These are phyloP conservation scores for Scheffersomyces insectosa DNA, from an alignment of 1,139 yeast species.

Conservation along the genomic window DNA sequence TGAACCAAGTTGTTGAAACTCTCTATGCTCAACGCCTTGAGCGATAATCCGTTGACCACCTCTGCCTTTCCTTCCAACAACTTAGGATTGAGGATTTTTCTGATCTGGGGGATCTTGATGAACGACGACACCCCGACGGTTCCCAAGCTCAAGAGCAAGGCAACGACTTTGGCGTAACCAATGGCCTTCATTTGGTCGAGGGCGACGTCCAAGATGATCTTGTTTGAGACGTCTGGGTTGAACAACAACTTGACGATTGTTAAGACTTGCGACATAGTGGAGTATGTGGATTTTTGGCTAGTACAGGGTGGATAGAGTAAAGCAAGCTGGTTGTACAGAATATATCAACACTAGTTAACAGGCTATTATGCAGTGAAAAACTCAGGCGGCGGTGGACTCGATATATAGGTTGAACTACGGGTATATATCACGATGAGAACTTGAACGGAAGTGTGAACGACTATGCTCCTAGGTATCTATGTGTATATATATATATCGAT, in stretches of 20 bases:
- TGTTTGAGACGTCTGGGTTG: constrained; percentile 44
- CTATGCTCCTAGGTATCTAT: too few species aligned
- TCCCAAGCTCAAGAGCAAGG: constrained; percentile 35
- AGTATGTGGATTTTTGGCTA: too few species aligned
- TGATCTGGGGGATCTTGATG: constrained; percentile 46
- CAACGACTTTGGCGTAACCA: constrained; percentile 38
- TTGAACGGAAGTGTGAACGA: too few species aligned
- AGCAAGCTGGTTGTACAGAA: too few species aligned
- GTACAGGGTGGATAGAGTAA: too few species aligned
- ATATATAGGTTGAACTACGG: too few species aligned
- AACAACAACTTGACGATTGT: constrained; percentile 33
- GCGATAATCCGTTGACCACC: constrained; percentile 43
- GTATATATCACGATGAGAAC: too few species aligned
- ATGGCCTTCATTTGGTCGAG: constrained; percentile 36
- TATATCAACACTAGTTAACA: too few species aligned
- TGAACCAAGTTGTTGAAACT: constrained; percentile 42
- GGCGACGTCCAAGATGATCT: constrained; percentile 40
- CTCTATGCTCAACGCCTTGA: constrained; percentile 40
- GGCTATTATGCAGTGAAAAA: too few species aligned
- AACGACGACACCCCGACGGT: constrained; percentile 45
- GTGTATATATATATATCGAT: too few species aligned
- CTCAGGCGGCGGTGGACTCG: too few species aligned
- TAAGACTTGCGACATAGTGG: constrained; percentile 2
- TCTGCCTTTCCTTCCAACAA: constrained; percentile 26
- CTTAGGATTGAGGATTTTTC: constrained; percentile 34